Evolutionary conservation across 2,329 filamentous ascomycete species (phyloP).

Genomic region (Coleophoma cylindrospora): DNA sequence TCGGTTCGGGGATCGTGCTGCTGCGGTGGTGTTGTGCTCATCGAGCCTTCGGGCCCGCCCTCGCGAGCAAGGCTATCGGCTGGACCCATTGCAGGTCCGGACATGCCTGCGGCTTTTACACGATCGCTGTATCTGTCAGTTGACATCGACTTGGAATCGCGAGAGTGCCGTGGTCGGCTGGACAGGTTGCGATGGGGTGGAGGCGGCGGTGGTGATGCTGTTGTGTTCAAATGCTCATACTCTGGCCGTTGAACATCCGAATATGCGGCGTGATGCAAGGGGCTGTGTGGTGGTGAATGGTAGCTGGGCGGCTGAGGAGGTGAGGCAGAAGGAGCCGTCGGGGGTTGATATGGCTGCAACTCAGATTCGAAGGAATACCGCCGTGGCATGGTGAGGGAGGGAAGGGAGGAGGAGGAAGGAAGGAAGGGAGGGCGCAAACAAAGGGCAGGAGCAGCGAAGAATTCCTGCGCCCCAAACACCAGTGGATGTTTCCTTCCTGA

Average conservation of each 20-base stretch:
- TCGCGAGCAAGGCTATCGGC: conserved; percentile 60
- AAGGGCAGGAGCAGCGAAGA: not conserved
- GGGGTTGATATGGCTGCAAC: not conserved
- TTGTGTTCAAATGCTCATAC: conserved; percentile 1
- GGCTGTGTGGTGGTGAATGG: conserved; percentile 8
- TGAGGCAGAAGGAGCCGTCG: conserved; percentile 4
- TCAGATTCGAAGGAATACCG: conserved; percentile 17
- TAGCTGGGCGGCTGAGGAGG: conserved; percentile 2
- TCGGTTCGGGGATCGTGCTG: conserved; percentile 15
- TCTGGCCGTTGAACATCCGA: conserved; percentile 19
- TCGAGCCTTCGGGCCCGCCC: conserved; percentile 59
- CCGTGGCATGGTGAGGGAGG: conserved; percentile 10
- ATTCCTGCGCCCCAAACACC: too few relatives aligned
- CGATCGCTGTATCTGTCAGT: too few relatives aligned
- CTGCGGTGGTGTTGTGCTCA: conserved; percentile 24
- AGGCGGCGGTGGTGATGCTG: conserved; percentile 10
- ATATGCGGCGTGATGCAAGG: conserved; percentile 15
- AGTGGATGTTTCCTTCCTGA: too few relatives aligned
- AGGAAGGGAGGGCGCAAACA: not conserved
- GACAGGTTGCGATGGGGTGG: conserved; percentile 21
- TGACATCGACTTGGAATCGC: too few relatives aligned
- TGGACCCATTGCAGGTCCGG: conserved; percentile 61
- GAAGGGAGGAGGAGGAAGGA: not conserved
- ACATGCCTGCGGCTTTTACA: conserved; percentile 48
- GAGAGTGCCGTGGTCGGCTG: too few relatives aligned